These are phyloP conservation scores for Lyophyllum atratum DNA, from an alignment of 768 basidiomycete species.

Conservation along the genomic window DNA sequence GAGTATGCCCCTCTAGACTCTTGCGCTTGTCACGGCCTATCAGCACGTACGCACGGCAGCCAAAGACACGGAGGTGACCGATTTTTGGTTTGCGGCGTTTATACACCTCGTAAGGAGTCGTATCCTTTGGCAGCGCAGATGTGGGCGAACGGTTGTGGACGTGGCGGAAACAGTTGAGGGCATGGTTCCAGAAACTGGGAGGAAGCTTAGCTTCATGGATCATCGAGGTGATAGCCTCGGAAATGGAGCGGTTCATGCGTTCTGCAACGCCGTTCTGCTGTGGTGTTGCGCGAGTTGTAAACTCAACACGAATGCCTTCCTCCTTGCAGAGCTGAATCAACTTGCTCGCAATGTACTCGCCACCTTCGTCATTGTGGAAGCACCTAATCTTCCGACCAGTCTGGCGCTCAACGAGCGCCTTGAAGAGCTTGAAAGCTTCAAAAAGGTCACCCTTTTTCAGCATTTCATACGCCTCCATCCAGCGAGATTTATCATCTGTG, in stretches of 20 bases:
- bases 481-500: neutral
- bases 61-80: constrained; percentile 34
- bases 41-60: constrained; percentile 39
- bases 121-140: neutral
- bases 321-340: constrained; percentile 22
- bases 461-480: constrained; percentile 9
- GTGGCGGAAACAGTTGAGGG: neutral
- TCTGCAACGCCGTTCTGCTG: constrained; percentile 49
- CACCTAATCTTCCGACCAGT: constrained; percentile 24
- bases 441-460: constrained; percentile 19
- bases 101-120: neutral
- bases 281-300: constrained; percentile 26
- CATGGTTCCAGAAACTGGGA: constrained; percentile 2
- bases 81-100: constrained; percentile 20
- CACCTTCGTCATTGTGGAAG: constrained; percentile 35
- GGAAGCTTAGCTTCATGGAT: neutral
- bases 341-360: constrained; percentile 30
- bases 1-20: constrained; percentile 22
- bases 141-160: constrained; percentile 8
- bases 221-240: constrained; percentile 23
- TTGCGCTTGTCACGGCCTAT: constrained; percentile 36
- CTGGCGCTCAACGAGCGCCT: constrained; percentile 32
- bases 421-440: constrained; percentile 30
- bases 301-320: constrained; percentile 24
- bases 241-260: constrained; percentile 35